Conservation (phyloP, 2,329 filamentous ascomycete species). For the Cercospora sp. region DNA sequence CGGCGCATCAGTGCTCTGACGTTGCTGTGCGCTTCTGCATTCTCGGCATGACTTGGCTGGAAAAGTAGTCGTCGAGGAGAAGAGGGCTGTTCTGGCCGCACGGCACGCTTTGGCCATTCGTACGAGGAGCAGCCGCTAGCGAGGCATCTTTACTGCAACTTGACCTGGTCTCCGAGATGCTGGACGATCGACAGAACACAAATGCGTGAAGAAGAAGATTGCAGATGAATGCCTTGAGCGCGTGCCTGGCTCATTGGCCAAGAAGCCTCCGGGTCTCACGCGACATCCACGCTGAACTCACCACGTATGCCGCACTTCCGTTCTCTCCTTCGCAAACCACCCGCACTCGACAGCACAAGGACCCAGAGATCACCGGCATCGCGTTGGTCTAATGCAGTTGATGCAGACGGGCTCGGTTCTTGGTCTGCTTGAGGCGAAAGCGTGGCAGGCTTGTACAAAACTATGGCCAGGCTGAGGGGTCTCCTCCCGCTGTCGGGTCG, state of each 20-base stretch:
- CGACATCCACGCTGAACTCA: not conserved
- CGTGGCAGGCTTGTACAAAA: slow-evolving; percentile 1
- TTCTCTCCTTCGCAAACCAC: not conserved
- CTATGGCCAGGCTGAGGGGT: slow-evolving; percentile 5
- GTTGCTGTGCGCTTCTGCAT: not conserved
- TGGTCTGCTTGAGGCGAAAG: slow-evolving; percentile 12
- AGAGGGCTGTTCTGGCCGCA: not conserved
- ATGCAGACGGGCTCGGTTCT: slow-evolving; percentile 3
- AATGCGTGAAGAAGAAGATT: not conserved
- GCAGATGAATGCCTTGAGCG: not conserved
- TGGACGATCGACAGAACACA: not conserved
- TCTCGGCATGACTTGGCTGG: not conserved
- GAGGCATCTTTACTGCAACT: not conserved
- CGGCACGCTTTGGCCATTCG: not conserved
- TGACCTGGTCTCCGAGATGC: not conserved
- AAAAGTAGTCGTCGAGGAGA: not conserved
- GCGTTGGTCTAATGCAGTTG: slow-evolving; percentile 9
- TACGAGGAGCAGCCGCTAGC: not conserved
- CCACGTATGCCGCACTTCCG: not conserved
- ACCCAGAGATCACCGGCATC: not conserved
- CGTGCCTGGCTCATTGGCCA: slow-evolving; percentile 3
- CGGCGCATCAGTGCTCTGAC: not conserved
- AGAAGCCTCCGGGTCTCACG: not conserved
- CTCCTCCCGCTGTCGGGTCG: slow-evolving; percentile 3
- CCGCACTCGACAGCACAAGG: not conserved